Conservation (phyloP, 2,329 filamentous ascomycete genomes). For the Clonostachys rosea region DNA sequence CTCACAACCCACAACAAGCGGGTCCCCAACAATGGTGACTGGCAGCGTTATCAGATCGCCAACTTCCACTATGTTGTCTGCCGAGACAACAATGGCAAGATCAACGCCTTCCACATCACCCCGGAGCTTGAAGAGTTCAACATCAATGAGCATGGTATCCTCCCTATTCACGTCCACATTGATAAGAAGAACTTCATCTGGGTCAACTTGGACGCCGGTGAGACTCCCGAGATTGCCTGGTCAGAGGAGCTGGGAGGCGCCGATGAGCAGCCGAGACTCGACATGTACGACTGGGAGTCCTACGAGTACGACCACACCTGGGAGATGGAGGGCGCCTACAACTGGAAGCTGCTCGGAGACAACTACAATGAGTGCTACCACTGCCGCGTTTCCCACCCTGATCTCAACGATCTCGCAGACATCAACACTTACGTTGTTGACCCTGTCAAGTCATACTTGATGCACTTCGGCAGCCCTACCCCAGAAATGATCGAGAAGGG, state of each 20-base stretch:
- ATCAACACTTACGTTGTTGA: slow-evolving; percentile 49
- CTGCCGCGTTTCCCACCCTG: slow-evolving; percentile 54
- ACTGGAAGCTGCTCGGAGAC: slow-evolving; percentile 58
- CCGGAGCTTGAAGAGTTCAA: slow-evolving; percentile 51
- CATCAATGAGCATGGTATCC: slow-evolving; percentile 48
- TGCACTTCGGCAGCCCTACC: slow-evolving; percentile 40
- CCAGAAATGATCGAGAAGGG: slow-evolving; percentile 41
- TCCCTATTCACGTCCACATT: slow-evolving; percentile 48
- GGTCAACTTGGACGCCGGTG: slow-evolving; percentile 48
- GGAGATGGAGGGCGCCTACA: slow-evolving; percentile 51
- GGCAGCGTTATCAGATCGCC: slow-evolving; percentile 48
- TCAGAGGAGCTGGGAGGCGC: slow-evolving; percentile 43
- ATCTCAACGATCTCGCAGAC: slow-evolving; percentile 51
- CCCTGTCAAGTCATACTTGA: slow-evolving; percentile 39
- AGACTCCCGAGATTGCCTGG: slow-evolving; percentile 43
- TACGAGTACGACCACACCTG: slow-evolving; percentile 55
- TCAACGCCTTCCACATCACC: slow-evolving; percentile 61
- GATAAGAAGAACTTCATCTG: slow-evolving; percentile 52
- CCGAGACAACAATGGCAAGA: slow-evolving; percentile 40
- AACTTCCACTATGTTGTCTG: slow-evolving; percentile 51
- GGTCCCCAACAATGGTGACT: slow-evolving; percentile 42
- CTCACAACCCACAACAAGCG: slow-evolving; percentile 14
- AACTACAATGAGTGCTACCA: slow-evolving; percentile 67
- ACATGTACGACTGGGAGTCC: slow-evolving; percentile 41
- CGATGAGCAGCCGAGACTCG: slow-evolving; percentile 37